A percentile compares a stretch with the other conserved stretches of the same genome.
Evolutionary conservation across 2,329 filamentous ascomycete species (phyloP).

Genomic region (Pseudogymnoascus sp.): DNA sequence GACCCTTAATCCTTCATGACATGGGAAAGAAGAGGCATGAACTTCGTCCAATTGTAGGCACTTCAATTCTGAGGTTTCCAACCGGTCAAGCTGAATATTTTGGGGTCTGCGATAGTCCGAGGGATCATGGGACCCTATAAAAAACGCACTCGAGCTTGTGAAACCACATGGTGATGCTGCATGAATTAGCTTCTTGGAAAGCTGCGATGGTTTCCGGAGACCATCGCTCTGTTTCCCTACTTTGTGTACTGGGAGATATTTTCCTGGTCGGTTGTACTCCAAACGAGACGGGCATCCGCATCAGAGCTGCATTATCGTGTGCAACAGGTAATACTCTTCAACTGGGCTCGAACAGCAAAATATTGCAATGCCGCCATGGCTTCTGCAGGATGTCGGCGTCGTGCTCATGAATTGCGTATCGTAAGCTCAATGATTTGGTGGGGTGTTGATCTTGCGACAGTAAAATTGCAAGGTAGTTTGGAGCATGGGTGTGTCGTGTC

Average conservation of each 20-base stretch:
- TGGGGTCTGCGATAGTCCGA: neutral
- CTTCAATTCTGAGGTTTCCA: neutral
- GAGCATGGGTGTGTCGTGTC: neutral
- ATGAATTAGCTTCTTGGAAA: conserved; percentile 4
- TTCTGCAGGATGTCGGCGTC: neutral
- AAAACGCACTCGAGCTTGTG: neutral
- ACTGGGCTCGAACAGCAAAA: neutral
- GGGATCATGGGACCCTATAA: neutral
- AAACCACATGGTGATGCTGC: neutral
- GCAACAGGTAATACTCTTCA: neutral
- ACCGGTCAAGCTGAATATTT: neutral
- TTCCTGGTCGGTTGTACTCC: neutral
- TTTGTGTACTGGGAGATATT: neutral
- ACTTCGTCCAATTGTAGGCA: neutral
- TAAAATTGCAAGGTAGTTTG: neutral
- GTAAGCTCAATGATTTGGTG: neutral
- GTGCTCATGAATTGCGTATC: neutral
- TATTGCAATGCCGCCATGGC: neutral
- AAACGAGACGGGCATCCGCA: neutral
- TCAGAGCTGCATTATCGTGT: neutral
- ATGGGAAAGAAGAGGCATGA: neutral
- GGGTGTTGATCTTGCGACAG: neutral
- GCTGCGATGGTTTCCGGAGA: neutral
- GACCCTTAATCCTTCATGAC: neutral
- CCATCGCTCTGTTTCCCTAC: neutral